Conservation (phyloP, 192 early-diverging fungal species). For the Mortierella claussenii region DNA sequence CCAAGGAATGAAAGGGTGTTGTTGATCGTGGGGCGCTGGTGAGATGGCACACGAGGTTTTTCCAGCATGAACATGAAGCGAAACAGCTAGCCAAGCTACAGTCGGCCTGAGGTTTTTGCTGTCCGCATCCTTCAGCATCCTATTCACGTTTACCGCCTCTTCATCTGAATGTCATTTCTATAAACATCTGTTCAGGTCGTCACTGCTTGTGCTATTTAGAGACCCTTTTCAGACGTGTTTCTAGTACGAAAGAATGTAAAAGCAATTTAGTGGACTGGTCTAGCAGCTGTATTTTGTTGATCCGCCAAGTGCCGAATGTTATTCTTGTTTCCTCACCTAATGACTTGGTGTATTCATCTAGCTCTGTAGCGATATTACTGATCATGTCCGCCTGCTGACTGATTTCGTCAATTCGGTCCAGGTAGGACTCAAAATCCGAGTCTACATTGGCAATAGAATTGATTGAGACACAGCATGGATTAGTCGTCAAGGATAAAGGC, state of each 20-base stretch:
- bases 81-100: too few species aligned
- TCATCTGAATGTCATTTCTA: too few species aligned
- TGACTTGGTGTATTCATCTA: conserved; percentile 58
- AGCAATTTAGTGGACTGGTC: neutral
- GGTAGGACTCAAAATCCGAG: conserved; percentile 56
- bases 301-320: neutral
- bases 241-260: neutral
- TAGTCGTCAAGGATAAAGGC: neutral
- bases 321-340: conserved; percentile 27
- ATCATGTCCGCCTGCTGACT: conserved; percentile 55
- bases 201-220: too few species aligned
- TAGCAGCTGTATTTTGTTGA: neutral
- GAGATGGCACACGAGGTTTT: too few species aligned
- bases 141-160: too few species aligned
- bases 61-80: too few species aligned
- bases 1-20: too few species aligned
- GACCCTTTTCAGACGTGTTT: too few species aligned
- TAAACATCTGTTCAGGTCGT: too few species aligned
- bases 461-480: neutral
- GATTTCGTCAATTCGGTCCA: conserved; percentile 56
- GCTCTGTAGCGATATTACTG: conserved; percentile 51
- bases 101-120: too few species aligned
- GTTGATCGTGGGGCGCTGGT: too few species aligned
- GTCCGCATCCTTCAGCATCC: too few species aligned
- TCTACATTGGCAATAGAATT: conserved; percentile 43